These are phyloP conservation scores for Zygosaccharomyces siamensis DNA, from an alignment of 805 yeast genomes.

Conservation along the genomic window DNA sequence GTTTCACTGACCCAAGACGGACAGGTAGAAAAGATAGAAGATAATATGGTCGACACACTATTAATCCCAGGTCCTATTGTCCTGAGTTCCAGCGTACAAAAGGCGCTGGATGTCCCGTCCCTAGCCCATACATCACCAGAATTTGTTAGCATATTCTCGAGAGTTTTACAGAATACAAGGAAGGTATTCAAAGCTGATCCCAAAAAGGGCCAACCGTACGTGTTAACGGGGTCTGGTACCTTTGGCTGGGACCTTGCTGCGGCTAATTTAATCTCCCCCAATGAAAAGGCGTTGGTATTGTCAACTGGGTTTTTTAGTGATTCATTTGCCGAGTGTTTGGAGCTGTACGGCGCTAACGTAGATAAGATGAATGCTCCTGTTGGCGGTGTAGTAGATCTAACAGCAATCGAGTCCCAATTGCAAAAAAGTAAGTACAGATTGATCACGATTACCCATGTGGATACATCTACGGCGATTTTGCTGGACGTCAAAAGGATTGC, in stretches of 20 bases:
- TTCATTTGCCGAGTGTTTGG: constrained; percentile 69
- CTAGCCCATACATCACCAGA: constrained; percentile 88
- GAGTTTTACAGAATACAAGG: constrained; percentile 62
- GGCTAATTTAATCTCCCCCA: constrained; percentile 61
- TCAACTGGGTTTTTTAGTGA: constrained; percentile 91
- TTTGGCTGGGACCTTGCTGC: constrained; percentile 92
- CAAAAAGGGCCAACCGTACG: constrained; percentile 61
- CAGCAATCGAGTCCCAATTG: constrained; percentile 52
- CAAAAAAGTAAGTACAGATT: constrained; percentile 50
- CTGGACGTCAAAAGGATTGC: constrained; percentile 63
- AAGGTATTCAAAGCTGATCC: constrained; percentile 66
- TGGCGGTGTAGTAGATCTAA: constrained; percentile 64
- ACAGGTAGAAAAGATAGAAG: too few relatives aligned
- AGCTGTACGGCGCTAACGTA: constrained; percentile 69
- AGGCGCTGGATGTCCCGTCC: constrained; percentile 77
- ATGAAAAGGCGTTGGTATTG: constrained; percentile 72
- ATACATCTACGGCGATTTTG: constrained; percentile 93
- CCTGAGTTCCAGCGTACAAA: constrained; percentile 71
- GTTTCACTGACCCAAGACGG: too few relatives aligned
- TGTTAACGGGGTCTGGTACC: constrained; percentile 87
- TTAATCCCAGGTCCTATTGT: constrained; percentile 87
- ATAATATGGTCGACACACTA: constrained; percentile 30
- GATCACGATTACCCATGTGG: constrained; percentile 89
- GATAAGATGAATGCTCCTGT: constrained; percentile 66
- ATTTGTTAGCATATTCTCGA: constrained; percentile 68